Evolutionary conservation across 371 early-diverging fungal genomes (phyloP).

Genomic region (Apophysomyces sp.): DNA sequence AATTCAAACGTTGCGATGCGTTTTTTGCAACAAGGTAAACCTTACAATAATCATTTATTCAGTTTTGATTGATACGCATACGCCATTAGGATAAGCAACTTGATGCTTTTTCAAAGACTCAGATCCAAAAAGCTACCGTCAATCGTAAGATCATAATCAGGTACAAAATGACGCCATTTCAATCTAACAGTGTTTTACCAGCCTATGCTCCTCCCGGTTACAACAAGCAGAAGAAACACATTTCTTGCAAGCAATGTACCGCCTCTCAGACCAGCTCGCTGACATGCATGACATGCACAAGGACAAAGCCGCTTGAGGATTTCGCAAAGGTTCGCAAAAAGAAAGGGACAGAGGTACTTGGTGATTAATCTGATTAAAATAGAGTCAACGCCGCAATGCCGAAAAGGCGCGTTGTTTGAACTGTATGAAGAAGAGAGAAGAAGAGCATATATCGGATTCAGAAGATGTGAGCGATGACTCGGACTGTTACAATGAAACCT

Average conservation of each 20-base stretch:
- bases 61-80: neutral
- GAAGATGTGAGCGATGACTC: slow-evolving; percentile 40
- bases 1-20: slow-evolving; percentile 11
- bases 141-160: slow-evolving; percentile 12
- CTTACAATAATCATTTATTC: no score
- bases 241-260: slow-evolving; percentile 51
- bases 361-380: neutral
- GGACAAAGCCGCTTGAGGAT: slow-evolving; percentile 32
- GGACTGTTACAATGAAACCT: slow-evolving; percentile 24
- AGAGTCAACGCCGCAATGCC: slow-evolving; percentile 48
- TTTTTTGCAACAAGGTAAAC: slow-evolving; percentile 22
- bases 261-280: slow-evolving; percentile 30
- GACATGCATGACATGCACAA: slow-evolving; percentile 48
- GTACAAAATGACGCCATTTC: neutral
- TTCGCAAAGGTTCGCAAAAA: slow-evolving; percentile 44
- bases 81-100: slow-evolving; percentile 20
- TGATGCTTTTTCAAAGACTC: slow-evolving; percentile 39
- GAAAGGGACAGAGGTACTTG: neutral
- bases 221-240: slow-evolving; percentile 37
- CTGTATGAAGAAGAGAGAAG: slow-evolving; percentile 52
- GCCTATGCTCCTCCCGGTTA: slow-evolving; percentile 41
- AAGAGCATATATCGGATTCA: slow-evolving; percentile 46
- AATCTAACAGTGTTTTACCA: slow-evolving; percentile 1
- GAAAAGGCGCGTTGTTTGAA: slow-evolving; percentile 48
- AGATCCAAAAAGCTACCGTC: slow-evolving; percentile 23